Percentiles rank a stretch among this genome's conserved stretches.
These are phyloP conservation scores for Paulownia fortunei DNA, from an alignment of 257 asterid genomes.

Conservation along the genomic window DNA sequence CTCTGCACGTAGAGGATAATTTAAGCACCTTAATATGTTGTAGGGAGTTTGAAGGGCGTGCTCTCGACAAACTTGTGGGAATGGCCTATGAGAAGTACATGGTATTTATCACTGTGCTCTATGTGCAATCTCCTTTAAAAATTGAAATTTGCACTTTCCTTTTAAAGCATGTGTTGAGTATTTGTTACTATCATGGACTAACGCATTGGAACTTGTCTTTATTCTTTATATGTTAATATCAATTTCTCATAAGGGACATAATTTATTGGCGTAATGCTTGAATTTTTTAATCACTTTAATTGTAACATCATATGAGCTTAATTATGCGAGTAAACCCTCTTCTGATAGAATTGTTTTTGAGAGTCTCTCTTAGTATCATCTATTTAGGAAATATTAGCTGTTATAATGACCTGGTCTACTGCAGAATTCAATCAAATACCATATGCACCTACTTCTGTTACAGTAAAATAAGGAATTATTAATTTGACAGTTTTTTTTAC, in stretches of 20 bases:
- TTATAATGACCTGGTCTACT: slow-evolving; percentile 12
- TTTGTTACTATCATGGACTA: no score
- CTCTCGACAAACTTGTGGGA: slow-evolving; percentile 76
- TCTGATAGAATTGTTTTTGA: no score
- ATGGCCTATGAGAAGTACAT: slow-evolving; percentile 88
- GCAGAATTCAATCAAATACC: neutral
- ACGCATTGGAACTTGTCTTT: neutral
- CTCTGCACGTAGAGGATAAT: slow-evolving; percentile 30
- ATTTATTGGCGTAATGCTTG: neutral
- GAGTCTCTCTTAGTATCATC: slow-evolving; percentile 6
- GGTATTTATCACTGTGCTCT: slow-evolving; percentile 57
- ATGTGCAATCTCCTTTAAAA: no score
- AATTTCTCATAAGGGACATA: neutral
- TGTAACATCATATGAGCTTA: neutral
- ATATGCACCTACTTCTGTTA: slow-evolving; percentile 3
- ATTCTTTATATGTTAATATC: neutral
- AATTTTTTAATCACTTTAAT: no score
- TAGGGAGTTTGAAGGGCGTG: slow-evolving; percentile 79
- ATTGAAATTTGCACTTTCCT: no score
- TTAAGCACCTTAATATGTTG: slow-evolving; percentile 36
- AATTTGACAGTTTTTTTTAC: slow-evolving; percentile 11
- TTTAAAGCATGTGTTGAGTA: slow-evolving; percentile 22
- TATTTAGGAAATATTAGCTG: slow-evolving; percentile 6
- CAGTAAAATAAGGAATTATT: slow-evolving; percentile 5
- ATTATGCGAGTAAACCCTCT: neutral